Evolutionary conservation across 345 rosid genomes (phyloP), one percentile per base, ranked within the genome.

Genomic region (Corymbia maculata): DNA sequence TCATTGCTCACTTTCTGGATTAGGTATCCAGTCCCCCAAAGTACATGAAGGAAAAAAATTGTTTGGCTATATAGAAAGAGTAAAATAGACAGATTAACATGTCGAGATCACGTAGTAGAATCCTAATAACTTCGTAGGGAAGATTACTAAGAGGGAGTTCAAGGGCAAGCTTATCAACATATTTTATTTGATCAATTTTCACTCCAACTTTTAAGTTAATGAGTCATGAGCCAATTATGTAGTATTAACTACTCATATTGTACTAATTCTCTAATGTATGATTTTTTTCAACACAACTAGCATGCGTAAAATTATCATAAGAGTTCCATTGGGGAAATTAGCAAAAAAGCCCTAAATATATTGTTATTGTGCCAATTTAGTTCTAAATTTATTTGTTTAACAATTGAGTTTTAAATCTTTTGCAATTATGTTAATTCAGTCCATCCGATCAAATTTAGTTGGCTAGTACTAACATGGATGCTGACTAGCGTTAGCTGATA

Each of bases 111-210:
- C 8, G 0, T 55, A 55, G 10, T 1, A 22, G 24, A 22, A 55
- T 5, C 12, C 28, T 0, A 1, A 22, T 55, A 22, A 55, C 21
- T 1, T 55, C 28, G 4, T 55, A 22, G 22, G 61, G 9, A 12
- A 22, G 13, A 9, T 4, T 55, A 55, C 28, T 55, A 55, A 21
- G 22, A 55, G 1, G 12, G 4, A 55, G 24, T 55, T 55, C 61
- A 55, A 55, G 28, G 21, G 28, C 61, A 9, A 55, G 24, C 28
- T 55, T 22, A 55, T 55, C 61, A 22, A 55, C 24, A 55, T 55
- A 55, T 55, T 55, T 55, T 21, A 55, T 55, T 55, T 12, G 5
- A 0, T 0, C 1, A 1, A 0, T 8, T 55, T 55, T 55, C 26
- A 55, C 24, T 22, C 24, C 8, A 55, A 0, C 9, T 55, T 55